Base-by-base conservation (phyloP, 176 grass and related monocot species). In the Oryza rufipogon region DNA sequence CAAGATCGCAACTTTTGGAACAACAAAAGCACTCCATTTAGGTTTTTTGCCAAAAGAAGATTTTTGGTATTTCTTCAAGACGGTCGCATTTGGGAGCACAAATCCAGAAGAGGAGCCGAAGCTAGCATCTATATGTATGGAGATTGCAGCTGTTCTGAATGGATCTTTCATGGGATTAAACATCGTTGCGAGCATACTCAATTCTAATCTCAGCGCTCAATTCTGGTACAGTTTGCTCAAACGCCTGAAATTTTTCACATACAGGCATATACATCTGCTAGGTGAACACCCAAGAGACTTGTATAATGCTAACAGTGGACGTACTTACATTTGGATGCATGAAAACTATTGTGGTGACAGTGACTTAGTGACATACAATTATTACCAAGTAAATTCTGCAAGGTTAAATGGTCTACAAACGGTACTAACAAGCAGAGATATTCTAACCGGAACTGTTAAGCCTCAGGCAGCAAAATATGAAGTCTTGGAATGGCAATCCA, bases 61-160 rank as follows among this genome's bases (percentile, higher is more conserved):
- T 36, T 86, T 80, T 20, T 85, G 81, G 78, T 89, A 84, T 14
- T 83, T 86, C 49, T 92, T 92, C 68, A 80, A 80, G 69, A 19
- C 45, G 0, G 11, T 70, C 2, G 63, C 74, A 17, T 89, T 92
- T 20, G 90, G 90, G 7, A 80, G 79, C 47, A 7, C 61, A 6
- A 45, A 92, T 7, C 47, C 83, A 1, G 30, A 79, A 0, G 87
- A 92, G 0, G 19, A 77, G 4, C 42, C 83, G 0, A 19, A 72
- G 63, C 25, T 90, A 1, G 75, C 39, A 28, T 45, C 78, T 5
- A 9, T 89, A 0, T 39, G 64, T 4, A 84, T 39, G 56, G 71
- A 73, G 72, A 73, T 88, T 0, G 66, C 77, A 7, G 32, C 1
- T 3, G 10, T 41, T 34, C 1, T 84, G 23, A 42, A 54, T 5